These are phyloP conservation scores for Linaria vulgaris DNA, from an alignment of 257 asterid genomes.

Conservation along the genomic window DNA sequence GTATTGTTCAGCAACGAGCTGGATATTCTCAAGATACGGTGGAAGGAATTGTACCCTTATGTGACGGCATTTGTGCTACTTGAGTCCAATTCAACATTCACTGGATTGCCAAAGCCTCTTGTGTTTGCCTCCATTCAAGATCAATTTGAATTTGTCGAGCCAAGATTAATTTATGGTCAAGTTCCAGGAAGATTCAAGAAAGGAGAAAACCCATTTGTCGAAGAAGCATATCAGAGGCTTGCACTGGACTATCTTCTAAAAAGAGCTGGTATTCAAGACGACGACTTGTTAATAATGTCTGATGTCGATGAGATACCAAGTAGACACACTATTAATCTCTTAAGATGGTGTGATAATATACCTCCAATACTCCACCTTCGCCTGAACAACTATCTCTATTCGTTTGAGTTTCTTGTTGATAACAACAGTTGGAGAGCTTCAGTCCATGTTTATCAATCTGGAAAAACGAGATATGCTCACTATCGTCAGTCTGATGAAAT, in stretches of 20 bases:
- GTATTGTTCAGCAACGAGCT: constrained; percentile 78
- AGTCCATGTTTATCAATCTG: constrained; percentile 60
- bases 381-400: constrained; percentile 69
- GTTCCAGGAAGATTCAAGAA: constrained; percentile 66
- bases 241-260: constrained; percentile 80
- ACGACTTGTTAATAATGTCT: constrained; percentile 73
- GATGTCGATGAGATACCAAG: constrained; percentile 86
- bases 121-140: constrained; percentile 51
- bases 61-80: constrained; percentile 70
- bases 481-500: constrained; percentile 69
- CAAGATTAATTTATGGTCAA: constrained; percentile 73
- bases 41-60: constrained; percentile 79
- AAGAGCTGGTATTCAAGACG: constrained; percentile 81
- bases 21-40: constrained; percentile 67
- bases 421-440: constrained; percentile 87
- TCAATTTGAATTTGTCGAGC: constrained; percentile 59
- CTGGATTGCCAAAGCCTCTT: constrained; percentile 67
- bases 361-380: constrained; percentile 79
- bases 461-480: constrained; percentile 81
- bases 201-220: constrained; percentile 79
- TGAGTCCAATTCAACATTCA: constrained; percentile 83
- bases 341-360: constrained; percentile 77
- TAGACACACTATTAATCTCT: constrained; percentile 65
- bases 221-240: constrained; percentile 82
- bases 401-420: constrained; percentile 75